These are phyloP conservation scores for Ormosia semicastrata DNA, from an alignment of 306 rosid genomes.

Conservation along the genomic window DNA sequence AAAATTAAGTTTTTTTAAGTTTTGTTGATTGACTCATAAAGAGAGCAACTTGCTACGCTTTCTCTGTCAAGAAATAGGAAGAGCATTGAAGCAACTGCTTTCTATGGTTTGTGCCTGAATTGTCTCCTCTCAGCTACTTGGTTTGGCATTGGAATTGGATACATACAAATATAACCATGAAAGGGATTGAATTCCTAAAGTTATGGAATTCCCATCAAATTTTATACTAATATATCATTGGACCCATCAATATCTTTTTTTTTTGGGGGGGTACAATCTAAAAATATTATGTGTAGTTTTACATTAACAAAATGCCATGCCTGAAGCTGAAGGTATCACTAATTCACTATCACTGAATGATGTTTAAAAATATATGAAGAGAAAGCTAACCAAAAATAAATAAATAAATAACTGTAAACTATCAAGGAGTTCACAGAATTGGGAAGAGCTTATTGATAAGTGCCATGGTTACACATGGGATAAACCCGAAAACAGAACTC, in stretches of 20 bases:
- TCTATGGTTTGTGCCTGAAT: neutral
- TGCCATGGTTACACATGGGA: constrained; percentile 35
- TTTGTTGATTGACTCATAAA: neutral
- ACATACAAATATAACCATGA: neutral
- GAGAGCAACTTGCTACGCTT: neutral
- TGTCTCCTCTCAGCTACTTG: neutral
- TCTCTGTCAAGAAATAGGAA: neutral
- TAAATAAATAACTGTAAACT: neutral
- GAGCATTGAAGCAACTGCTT: neutral
- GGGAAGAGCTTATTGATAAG: constrained; percentile 38
- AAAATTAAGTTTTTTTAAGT: neutral
- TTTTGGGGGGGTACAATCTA: too few relatives aligned
- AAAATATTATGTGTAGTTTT: neutral
- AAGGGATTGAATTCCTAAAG: neutral
- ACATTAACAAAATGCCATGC: neutral
- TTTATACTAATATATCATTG: neutral
- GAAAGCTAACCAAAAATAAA: neutral
- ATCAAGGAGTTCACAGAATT: constrained; percentile 11
- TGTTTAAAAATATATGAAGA: neutral
- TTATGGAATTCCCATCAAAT: neutral
- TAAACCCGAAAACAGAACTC: constrained; percentile 38
- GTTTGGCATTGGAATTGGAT: neutral
- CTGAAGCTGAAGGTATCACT: neutral
- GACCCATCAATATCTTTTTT: neutral
- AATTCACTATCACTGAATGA: too few relatives aligned